Evolutionary conservation across 768 basidiomycete species (phyloP).

Genomic region (Phanerodontia chrysosporium): DNA sequence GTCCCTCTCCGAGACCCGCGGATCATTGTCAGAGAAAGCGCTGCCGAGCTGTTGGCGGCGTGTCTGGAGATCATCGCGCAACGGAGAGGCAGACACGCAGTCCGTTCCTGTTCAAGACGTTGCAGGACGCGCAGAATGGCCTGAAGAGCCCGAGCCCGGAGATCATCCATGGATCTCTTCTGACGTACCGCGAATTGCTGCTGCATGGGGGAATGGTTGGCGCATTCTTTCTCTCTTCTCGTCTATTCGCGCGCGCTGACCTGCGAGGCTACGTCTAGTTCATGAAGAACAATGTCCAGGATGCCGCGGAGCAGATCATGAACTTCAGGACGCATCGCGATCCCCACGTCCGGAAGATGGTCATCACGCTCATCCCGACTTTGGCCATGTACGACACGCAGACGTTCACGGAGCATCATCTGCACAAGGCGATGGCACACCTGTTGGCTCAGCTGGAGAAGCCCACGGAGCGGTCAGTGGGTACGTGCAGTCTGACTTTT

Average conservation of each 20-base stretch:
- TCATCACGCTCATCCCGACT: constrained; percentile 92
- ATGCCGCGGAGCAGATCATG: constrained; percentile 86
- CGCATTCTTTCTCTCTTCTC: constrained; percentile 4
- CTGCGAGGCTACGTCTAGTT: constrained; percentile 57
- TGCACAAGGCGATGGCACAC: constrained; percentile 93
- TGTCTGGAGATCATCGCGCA: constrained; percentile 84
- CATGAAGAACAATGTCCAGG: constrained; percentile 82
- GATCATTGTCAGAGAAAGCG: constrained; percentile 87
- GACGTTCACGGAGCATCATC: constrained; percentile 85
- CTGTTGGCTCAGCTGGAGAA: constrained; percentile 85
- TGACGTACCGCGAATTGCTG: constrained; percentile 88
- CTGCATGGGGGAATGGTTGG: constrained; percentile 92
- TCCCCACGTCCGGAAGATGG: constrained; percentile 83
- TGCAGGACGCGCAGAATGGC: constrained; percentile 82
- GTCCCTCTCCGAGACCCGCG: constrained; percentile 85
- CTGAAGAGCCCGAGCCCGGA: constrained; percentile 70
- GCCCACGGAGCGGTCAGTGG: constrained; percentile 82
- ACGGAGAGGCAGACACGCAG: constrained; percentile 65
- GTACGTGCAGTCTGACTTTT: constrained; percentile 35
- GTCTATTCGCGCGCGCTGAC: background rate
- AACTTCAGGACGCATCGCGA: constrained; percentile 87
- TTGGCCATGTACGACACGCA: constrained; percentile 92
- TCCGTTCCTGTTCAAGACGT: constrained; percentile 73
- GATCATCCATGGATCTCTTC: constrained; percentile 85
- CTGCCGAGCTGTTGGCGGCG: constrained; percentile 86